Base-by-base conservation (phyloP, 2,329 filamentous ascomycete genomes). In the Septoria linicola region DNA sequence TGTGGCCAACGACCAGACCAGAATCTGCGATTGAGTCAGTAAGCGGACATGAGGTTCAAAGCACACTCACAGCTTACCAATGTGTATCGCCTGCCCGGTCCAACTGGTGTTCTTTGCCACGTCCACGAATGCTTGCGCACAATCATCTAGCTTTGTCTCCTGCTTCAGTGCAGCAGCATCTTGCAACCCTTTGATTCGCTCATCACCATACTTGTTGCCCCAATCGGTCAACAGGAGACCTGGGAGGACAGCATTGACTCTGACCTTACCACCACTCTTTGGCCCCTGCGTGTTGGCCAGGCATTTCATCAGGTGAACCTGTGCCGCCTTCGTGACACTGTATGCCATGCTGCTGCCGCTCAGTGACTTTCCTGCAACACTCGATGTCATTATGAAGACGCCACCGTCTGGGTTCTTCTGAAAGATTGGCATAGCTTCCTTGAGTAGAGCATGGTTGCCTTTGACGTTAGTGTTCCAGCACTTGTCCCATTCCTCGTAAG, bases 301-400 rank as follows among this genome's bases (percentile, higher is more conserved):
- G 52, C 81, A 80, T 63, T 83, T 84, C 72, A 83, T 82, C 39
- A 87, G 68, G 68, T 87, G 84, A 46, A 87, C 70, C 51, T 80
- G 79, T 8, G 88, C 88, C 0, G 88, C 80, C 67, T 93, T 93
- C 31, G 86, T 87, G 14, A 91, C 84, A 0, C 83, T 76, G 63
- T 93, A 93, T 3, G 88, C 81, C 84, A 84, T 78, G 35, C 76
- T 79, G 59, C 77, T 80, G 3, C 81, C 81, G 45, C 65, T 66
- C 44, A 78, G 67, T n/a, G 72, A 64, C 53, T 78, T 59, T 39
- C 76, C 76, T 2, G 83, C 83, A 53, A 81, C 76, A 3, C 80
- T 83, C 4, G 80, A 80, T 1, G 83, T 85, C 45, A 85, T 79
- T 47, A 86, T 75, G 57, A 85, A 79, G 1, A 75, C 76, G 13